Base-by-base conservation (phyloP, 176 grass and related monocot species). In the Musa itinerans region DNA sequence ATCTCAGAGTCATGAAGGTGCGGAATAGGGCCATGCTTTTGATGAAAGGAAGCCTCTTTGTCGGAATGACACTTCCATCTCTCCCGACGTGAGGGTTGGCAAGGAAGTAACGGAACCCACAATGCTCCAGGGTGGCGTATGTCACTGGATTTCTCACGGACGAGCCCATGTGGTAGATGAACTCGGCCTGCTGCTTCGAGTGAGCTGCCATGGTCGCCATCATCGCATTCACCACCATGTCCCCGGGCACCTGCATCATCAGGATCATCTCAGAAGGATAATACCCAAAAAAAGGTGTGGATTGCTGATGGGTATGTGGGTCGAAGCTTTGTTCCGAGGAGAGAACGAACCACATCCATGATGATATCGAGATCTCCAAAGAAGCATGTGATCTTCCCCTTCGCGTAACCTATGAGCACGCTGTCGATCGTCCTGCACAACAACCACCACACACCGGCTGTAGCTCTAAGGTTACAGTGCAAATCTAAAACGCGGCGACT, bases 181-280 rank as follows among this genome's bases (percentile, higher is more conserved):
- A 50, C 27, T 69, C 66, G 26, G n/a, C 54, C 16, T 52, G 21
- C 14, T 92, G 70, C 8, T 19, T 59, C 0, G 83, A 86, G 83
- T 87, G 86, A 51, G 74, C 83, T 53, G 72, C 87, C 73, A 86
- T 77, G 1, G 93, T 79, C 15, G 73, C 81, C 58, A 92, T 85
- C 85, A 90, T 96, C 16, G 89, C 87, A 67, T 96, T 96, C 54
- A 74, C 93, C 65, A 92, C 93, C 93, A 96, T 90, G 76, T 96
- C 89, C 7, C 85, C 93, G 11, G 93, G 93, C 68, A 96, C 88
- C 93, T 96, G 80, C 73, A 70, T 29, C 34, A 43, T 43, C 34
- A 6, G 3, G 34, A 43, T 6, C 34, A 3, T 43, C 34, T 43
- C 34, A 5, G 34, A 43, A 43, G 4, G 34, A 43, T 43, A 43